A percentile compares a stretch with the other conserved stretches of the same genome.
These are phyloP conservation scores for Leccinum boreale DNA, from an alignment of 768 basidiomycete genomes.

Conservation along the genomic window DNA sequence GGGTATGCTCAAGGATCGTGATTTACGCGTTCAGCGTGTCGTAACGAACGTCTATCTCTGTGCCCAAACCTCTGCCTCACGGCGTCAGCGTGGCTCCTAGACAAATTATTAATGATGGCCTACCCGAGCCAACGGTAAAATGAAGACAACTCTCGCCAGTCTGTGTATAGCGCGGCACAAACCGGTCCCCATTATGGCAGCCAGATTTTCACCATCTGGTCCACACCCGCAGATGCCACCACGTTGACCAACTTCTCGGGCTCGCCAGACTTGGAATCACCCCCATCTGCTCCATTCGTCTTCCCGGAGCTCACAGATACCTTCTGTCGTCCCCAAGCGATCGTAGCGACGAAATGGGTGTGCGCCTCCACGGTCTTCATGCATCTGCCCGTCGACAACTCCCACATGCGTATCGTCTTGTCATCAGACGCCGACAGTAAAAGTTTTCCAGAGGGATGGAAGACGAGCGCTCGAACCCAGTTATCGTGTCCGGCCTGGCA, in stretches of 20 bases:
- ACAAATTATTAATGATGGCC: neutral
- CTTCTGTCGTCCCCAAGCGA: conserved; percentile 73
- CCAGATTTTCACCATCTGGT: conserved; percentile 67
- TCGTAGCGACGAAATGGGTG: conserved; percentile 75
- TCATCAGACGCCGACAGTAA: conserved; percentile 91
- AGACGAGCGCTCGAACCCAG: conserved; percentile 85
- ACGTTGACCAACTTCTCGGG: conserved; percentile 64
- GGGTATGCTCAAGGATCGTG: conserved; percentile 37
- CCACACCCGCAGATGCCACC: conserved; percentile 65
- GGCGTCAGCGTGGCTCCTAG: conserved; percentile 5
- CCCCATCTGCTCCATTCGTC: conserved; percentile 37
- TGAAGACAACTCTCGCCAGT: conserved; percentile 13
- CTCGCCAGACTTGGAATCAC: conserved; percentile 29
- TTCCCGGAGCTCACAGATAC: conserved; percentile 41
- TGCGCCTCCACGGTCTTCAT: conserved; percentile 87
- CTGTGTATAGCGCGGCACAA: conserved; percentile 7
- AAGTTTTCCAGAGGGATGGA: conserved; percentile 88
- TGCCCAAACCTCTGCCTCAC: conserved; percentile 1
- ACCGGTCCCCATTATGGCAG: conserved; percentile 40
- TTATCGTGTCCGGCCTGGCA: conserved; percentile 76
- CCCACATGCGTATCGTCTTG: conserved; percentile 90
- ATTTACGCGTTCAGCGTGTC: conserved; percentile 23
- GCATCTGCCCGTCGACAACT: conserved; percentile 80
- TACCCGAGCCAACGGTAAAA: conserved; percentile 19
- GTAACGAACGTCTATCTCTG: conserved; percentile 22